Conservation (phyloP, 2,329 filamentous ascomycete species). For the Aspergillus ustus region DNA sequence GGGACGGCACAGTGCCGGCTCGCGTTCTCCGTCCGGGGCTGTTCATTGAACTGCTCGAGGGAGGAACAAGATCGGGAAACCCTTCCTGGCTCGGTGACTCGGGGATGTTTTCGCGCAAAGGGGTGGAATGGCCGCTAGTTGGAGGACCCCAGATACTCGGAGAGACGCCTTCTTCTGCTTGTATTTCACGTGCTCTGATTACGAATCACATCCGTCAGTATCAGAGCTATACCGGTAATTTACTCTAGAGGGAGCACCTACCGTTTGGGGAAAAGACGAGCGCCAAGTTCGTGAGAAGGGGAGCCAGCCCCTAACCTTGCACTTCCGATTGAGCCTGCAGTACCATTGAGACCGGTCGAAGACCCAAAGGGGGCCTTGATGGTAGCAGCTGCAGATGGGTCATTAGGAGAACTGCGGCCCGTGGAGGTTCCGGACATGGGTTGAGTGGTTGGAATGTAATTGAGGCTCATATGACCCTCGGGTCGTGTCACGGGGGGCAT, state of each 20-base stretch:
- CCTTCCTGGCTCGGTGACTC: conserved; percentile 92
- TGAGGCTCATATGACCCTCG: conserved; percentile 80
- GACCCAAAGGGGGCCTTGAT: conserved; percentile 76
- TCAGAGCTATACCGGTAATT: neutral
- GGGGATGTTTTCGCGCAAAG: conserved; percentile 93
- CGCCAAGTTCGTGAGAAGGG: conserved; percentile 89
- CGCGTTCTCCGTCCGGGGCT: conserved; percentile 76
- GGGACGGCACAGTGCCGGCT: conserved; percentile 93
- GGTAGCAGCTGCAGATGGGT: conserved; percentile 66
- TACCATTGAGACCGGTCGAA: conserved; percentile 62
- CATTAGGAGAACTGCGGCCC: conserved; percentile 78
- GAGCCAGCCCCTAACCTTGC: conserved; percentile 86
- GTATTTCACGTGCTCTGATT: conserved; percentile 86
- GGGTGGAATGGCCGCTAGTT: conserved; percentile 94
- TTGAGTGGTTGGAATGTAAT: conserved; percentile 73
- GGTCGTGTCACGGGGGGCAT: conserved; percentile 83
- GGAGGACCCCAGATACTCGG: conserved; percentile 87
- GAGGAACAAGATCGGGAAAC: conserved; percentile 85
- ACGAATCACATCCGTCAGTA: conserved; percentile 16
- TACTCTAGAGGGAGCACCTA: conserved; percentile 54
- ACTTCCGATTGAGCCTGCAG: conserved; percentile 56
- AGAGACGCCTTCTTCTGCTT: conserved; percentile 90
- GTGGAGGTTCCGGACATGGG: conserved; percentile 79
- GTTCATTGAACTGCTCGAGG: conserved; percentile 68
- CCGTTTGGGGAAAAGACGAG: conserved; percentile 88